Conservation (phyloP, 805 yeast species). For the Barnettozyma wickerhamii region DNA sequence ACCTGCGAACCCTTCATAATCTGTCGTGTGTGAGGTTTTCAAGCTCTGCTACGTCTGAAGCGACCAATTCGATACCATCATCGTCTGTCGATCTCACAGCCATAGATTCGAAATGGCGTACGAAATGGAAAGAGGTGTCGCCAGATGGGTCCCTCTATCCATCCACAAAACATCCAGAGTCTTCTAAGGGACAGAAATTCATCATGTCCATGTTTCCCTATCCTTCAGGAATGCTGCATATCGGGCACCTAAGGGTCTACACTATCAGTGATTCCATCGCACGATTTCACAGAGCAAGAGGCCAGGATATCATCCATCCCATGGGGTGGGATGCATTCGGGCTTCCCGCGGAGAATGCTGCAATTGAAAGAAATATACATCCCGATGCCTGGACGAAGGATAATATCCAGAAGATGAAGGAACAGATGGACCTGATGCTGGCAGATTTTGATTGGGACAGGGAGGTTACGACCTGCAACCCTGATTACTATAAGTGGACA, state of each 20-base stretch:
- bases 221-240: slow-evolving; percentile 89
- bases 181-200: slow-evolving; percentile 40
- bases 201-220: slow-evolving; percentile 91
- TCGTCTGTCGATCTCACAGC: slow-evolving; percentile 1
- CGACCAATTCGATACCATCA: neutral
- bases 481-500: slow-evolving; percentile 90
- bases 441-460: slow-evolving; percentile 93
- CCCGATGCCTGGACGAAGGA: slow-evolving; percentile 81
- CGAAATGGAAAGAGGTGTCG: slow-evolving; percentile 39
- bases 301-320: slow-evolving; percentile 81
- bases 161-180: slow-evolving; percentile 18
- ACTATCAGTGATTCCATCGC: slow-evolving; percentile 84
- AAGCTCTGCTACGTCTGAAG: neutral
- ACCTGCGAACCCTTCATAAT: neutral
- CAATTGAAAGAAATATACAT: slow-evolving; percentile 74
- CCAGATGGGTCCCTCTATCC: slow-evolving; percentile 36
- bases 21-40: neutral
- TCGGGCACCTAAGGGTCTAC: slow-evolving; percentile 93
- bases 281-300: slow-evolving; percentile 71
- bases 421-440: slow-evolving; percentile 71
- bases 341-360: slow-evolving; percentile 97
- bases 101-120: slow-evolving; percentile 50
- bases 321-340: slow-evolving; percentile 99
- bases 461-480: slow-evolving; percentile 80
- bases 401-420: slow-evolving; percentile 83